phyloP scores from a whole-genome alignment of 495 filamentous ascomycete species.

The Cenococcum geophilum region DNA sequence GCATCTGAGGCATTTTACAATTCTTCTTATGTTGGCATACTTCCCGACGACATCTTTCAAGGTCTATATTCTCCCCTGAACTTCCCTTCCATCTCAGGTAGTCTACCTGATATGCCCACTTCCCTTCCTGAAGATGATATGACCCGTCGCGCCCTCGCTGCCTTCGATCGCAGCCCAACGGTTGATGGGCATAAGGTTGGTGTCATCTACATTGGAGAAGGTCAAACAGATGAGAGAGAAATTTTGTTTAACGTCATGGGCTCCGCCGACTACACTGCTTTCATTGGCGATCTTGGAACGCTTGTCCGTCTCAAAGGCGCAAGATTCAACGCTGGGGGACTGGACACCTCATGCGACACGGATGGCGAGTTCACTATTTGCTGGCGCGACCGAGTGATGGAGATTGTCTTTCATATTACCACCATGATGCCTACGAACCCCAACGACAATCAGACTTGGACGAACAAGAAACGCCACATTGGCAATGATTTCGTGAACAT shows the following conservation, averaged over 20 bases:
- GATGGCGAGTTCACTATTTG: slow-evolving; percentile 85
- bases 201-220: slow-evolving; percentile 81
- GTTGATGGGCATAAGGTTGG: slow-evolving; percentile 95
- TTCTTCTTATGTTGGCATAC: slow-evolving; percentile 46
- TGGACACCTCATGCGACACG: slow-evolving; percentile 65
- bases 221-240: slow-evolving; percentile 71
- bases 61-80: slow-evolving; percentile 62
- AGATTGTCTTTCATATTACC: slow-evolving; percentile 90
- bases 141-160: slow-evolving; percentile 65
- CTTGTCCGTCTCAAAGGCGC: slow-evolving; percentile 72
- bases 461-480: slow-evolving; percentile 87
- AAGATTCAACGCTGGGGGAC: slow-evolving; percentile 85
- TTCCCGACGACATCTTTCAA: slow-evolving; percentile 80
- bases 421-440: slow-evolving; percentile 94
- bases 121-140: slow-evolving; percentile 76
- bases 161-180: slow-evolving; percentile 81
- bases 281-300: slow-evolving; percentile 73
- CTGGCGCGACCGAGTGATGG: slow-evolving; percentile 90
- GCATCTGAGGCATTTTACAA: slow-evolving; percentile 42
- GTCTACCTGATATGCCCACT: slow-evolving; percentile 40
- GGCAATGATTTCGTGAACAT: slow-evolving; percentile 99
- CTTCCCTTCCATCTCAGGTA: slow-evolving; percentile 8
- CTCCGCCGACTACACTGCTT: slow-evolving; percentile 76
- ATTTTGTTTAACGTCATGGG: slow-evolving; percentile 81
- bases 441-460: slow-evolving; percentile 64